Conservation (phyloP, 768 basidiomycete species). For the Macrolepiota dolichaula region DNA sequence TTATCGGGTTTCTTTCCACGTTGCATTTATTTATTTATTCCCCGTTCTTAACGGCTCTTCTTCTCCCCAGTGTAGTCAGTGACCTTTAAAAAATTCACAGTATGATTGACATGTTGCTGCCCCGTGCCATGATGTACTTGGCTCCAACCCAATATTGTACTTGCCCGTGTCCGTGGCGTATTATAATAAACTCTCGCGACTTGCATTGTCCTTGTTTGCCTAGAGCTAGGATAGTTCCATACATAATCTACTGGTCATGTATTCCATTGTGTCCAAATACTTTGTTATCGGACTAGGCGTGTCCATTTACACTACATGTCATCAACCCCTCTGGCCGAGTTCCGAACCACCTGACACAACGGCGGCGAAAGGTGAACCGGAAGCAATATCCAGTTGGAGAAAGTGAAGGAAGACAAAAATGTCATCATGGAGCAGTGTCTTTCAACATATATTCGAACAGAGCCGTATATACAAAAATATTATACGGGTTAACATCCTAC, state of each 20-base stretch:
- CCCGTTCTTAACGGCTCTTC: background rate
- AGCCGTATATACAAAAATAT: background rate
- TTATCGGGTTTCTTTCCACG: conserved; percentile 1
- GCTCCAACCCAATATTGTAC: background rate
- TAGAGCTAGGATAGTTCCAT: background rate
- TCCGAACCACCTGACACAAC: conserved; percentile 2
- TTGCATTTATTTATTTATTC: background rate
- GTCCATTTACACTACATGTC: background rate
- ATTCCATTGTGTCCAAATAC: background rate
- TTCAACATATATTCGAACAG: background rate
- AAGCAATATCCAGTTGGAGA: background rate
- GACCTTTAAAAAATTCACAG: background rate
- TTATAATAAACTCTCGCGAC: background rate
- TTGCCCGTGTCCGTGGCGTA: background rate
- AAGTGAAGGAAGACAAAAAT: background rate
- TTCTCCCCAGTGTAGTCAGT: conserved; percentile 3
- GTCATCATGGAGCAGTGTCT: background rate
- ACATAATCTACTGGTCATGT: background rate
- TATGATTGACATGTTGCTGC: conserved; percentile 10
- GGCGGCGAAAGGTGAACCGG: background rate
- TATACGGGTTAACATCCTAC: background rate
- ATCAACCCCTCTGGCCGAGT: background rate
- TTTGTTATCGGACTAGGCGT: background rate
- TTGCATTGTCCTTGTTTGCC: background rate
- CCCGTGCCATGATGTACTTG: background rate